Base-by-base conservation (phyloP, 2,329 filamentous ascomycete genomes). In the Phialemoniopsis sp. region DNA sequence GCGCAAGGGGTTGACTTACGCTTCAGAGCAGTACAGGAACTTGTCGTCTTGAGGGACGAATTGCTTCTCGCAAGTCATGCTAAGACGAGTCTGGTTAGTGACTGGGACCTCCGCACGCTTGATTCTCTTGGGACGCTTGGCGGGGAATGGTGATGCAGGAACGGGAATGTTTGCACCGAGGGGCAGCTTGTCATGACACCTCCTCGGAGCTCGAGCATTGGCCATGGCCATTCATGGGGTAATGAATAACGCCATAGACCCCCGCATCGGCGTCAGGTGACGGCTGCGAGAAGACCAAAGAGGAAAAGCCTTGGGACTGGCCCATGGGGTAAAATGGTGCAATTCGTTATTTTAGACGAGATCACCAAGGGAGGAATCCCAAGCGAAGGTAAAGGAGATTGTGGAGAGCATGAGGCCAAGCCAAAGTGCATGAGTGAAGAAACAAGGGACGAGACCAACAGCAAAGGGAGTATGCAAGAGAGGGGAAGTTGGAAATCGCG, bases 41-140 rank as follows among this genome's bases (percentile, higher is more conserved):
- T 67, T 73, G 49, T 76, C 76, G 52, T 78, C 73, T 31, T 70
- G 65, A 36, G 77, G 70, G 17, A 79, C 59, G 56, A 82, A 82
- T 60, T 82, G 78, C 62, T 82, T 82, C 57, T 82, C 79, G 58
- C 79, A 83, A 9, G 71, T 75, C 78, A 82, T 82, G 60, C 79
- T 83, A 51, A 31, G 42, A 46, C 37, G 48, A 40, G 52, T 60
- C 46, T 52, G 42, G 50, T 45, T 44, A 26, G 21, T 10, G 6
- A 26, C 21, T 26, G 10, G 21, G 21, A 26, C 21, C 21, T 26
- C 21, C 21, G 21, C 21, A 26, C 21, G 6, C 21, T 26, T 26
- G 21, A n/a, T n/a, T n/a, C n/a, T n/a, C n/a, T n/a, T n/a, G 21
- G 21, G 10, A 26, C 21, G 21, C 21, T 26, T 26, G 21, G 21